Percentiles rank a stretch among this genome's conserved stretches.
These are phyloP conservation scores for Fusarium sp. DNA, from an alignment of 2,329 filamentous ascomycete species.

Conservation along the genomic window DNA sequence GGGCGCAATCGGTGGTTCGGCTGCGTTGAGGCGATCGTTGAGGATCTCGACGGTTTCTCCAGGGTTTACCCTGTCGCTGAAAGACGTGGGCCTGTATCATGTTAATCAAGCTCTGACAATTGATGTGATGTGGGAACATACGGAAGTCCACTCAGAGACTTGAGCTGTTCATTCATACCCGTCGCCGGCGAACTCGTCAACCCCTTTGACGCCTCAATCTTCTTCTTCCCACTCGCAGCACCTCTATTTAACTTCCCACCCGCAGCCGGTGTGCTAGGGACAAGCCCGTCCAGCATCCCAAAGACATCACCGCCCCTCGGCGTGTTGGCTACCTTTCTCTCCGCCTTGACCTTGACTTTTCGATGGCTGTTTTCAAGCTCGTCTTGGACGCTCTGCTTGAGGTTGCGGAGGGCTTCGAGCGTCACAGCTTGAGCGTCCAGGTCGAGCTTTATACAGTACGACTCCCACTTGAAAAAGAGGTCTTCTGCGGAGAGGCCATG, in stretches of 20 bases:
- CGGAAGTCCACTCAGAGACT: slow-evolving; percentile 44
- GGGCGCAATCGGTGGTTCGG: slow-evolving; percentile 75
- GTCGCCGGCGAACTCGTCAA: slow-evolving; percentile 48
- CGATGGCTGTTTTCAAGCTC: slow-evolving; percentile 79
- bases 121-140: slow-evolving; percentile 30
- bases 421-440: slow-evolving; percentile 75
- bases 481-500: slow-evolving; percentile 85
- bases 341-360: slow-evolving; percentile 67
- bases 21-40: slow-evolving; percentile 74
- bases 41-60: slow-evolving; percentile 86
- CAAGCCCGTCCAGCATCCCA: slow-evolving; percentile 80
- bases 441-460: slow-evolving; percentile 95
- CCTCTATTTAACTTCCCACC: slow-evolving; percentile 55
- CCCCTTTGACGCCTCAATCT: slow-evolving; percentile 43
- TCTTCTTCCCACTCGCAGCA: slow-evolving; percentile 46
- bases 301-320: slow-evolving; percentile 79
- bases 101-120: slow-evolving; percentile 4
- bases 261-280: slow-evolving; percentile 67
- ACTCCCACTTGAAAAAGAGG: slow-evolving; percentile 98
- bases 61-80: slow-evolving; percentile 78
- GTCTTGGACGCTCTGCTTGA: slow-evolving; percentile 90
- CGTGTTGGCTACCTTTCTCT: slow-evolving; percentile 70
- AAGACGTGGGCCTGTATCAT: slow-evolving; percentile 53
- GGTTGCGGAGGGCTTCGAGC: slow-evolving; percentile 74
- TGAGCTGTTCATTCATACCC: slow-evolving; percentile 48